phyloP scores from a whole-genome alignment of 371 early-diverging fungal species.

The Saksenaea oblongispora region DNA sequence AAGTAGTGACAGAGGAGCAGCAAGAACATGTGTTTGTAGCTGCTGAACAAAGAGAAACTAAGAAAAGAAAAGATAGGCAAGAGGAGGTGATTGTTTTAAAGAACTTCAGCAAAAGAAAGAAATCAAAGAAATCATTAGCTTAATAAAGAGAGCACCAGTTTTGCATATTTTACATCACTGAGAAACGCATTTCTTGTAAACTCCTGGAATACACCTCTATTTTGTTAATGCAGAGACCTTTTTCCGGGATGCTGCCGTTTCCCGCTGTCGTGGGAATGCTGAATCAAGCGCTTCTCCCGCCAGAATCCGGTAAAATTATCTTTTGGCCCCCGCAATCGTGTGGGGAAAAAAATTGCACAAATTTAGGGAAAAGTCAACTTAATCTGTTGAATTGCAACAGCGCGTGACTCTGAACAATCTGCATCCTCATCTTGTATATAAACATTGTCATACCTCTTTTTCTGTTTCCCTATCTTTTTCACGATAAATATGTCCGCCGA shows the following conservation, averaged over 20 bases:
- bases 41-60: conserved; percentile 28
- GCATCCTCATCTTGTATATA: not conserved
- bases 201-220: too few relatives aligned
- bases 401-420: not conserved
- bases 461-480: not conserved
- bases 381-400: not conserved
- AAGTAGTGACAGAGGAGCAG: not conserved
- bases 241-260: not conserved
- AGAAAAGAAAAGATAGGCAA: conserved; percentile 27
- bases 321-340: not conserved
- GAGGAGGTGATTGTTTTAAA: conserved; percentile 36
- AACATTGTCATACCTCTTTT: not conserved
- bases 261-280: not conserved
- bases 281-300: not conserved
- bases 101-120: conserved; percentile 17
- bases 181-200: too few relatives aligned
- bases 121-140: conserved; percentile 14
- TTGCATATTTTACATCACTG: too few relatives aligned
- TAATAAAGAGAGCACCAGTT: not conserved
- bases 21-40: conserved; percentile 37
- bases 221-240: too few relatives aligned
- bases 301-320: not conserved
- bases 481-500: not conserved
- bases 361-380: not conserved
- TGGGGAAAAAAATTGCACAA: conserved; percentile 2